Evolutionary conservation across 2,329 filamentous ascomycete genomes (phyloP), one percentile per base, ranked within the genome.

Genomic region (Paecilomyces fulvus): DNA sequence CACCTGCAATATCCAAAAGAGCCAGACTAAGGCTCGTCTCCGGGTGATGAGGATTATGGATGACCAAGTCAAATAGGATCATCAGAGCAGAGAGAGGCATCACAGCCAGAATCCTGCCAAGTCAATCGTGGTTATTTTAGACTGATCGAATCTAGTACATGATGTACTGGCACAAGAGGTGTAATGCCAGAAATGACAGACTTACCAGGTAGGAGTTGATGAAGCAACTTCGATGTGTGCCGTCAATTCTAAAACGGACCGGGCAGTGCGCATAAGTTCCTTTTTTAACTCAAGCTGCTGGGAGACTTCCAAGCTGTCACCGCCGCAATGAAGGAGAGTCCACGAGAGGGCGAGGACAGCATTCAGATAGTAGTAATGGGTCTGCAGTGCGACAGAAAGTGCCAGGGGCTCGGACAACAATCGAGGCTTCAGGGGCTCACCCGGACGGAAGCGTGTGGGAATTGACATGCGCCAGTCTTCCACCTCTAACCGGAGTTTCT

Each of bases 1-100:
- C 73, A 25, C 67, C 70, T 3, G 63, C 70, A 60, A 74, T 67
- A 53, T 74, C 73, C 6, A 76, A 67, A 1, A 74, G 61, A 5
- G 68, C 66, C 2, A 75, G 64, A 53, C 74, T 74, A 3, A 59
- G 65, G 25, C 56, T 62, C 0, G 66, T 71, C 20, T 72, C 67
- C 0, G 62, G 58, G 28, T 68, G 63, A 7, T 51, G 57, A 3
- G 69, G 70, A 31, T 69, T 63, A 55, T 71, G 67, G 2, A 72
- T 59, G 3, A 73, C 66, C 5, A 70, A 59, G 55, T 75, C 71
- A 49, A 74, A 74, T 9, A 75, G 58, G 3, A 73, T 67, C 30
- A 74, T 69, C 0, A 72, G 59, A 1, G 68, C 67, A 0, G 64
- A 63, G 17, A 73, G 52, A 0, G 71, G 71, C 2, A 71, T 64